Percentiles rank a stretch among this genome's conserved stretches.
Conservation (phyloP, 2,329 filamentous ascomycete genomes). For the Fusarium brevicatenulatum region DNA sequence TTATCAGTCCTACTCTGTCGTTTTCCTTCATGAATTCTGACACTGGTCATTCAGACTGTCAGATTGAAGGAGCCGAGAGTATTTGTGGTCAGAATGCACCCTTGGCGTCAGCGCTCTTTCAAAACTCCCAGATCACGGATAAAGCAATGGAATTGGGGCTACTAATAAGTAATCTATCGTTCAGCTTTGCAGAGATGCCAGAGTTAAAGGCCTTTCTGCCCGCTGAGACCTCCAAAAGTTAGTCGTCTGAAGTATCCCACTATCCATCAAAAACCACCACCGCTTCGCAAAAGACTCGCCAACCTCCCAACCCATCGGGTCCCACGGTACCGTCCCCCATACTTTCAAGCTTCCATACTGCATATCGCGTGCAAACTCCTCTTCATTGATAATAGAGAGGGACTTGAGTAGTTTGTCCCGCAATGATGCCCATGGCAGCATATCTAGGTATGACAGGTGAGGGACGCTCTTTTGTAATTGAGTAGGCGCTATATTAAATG, state of each 20-base stretch:
- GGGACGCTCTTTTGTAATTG: conserved; percentile 10
- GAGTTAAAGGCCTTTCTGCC: neutral
- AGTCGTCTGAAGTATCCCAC: conserved; percentile 3
- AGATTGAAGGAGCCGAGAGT: neutral
- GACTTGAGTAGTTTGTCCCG: conserved; percentile 23
- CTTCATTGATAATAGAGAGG: conserved; percentile 9
- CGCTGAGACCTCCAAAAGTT: conserved; percentile 31
- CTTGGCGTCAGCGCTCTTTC: rapidly evolving
- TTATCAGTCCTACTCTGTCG: neutral
- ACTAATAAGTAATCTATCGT: rapidly evolving
- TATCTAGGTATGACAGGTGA: conserved; percentile 19
- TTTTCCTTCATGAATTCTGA: neutral
- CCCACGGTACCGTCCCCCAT: conserved; percentile 16
- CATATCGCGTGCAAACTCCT: conserved; percentile 5
- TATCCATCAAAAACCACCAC: conserved; percentile 36
- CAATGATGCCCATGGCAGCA: conserved; percentile 20
- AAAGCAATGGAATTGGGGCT: rapidly evolving
- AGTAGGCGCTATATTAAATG: neutral
- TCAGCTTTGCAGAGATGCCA: neutral
- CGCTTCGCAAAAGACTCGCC: conserved; percentile 48
- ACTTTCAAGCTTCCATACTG: neutral
- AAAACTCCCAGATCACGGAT: rapidly evolving
- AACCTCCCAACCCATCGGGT: conserved; percentile 57
- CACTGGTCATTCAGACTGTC: neutral
- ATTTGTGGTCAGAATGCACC: neutral